These are phyloP conservation scores for Thinopyrum elongatum DNA, from an alignment of 176 grass and related monocot species.

Conservation along the genomic window DNA sequence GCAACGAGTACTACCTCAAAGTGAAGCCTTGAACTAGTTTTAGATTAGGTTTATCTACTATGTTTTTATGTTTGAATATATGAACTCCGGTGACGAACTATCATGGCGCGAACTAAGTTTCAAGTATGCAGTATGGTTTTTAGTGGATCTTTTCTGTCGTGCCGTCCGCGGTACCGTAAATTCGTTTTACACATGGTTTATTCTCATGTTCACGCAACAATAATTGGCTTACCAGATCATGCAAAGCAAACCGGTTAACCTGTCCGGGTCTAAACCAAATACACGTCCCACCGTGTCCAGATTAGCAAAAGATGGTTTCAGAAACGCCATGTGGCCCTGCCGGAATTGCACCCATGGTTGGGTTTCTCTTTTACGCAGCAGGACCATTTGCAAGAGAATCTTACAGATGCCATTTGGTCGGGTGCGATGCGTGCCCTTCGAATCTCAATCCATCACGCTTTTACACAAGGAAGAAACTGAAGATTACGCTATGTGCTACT, in stretches of 20 bases:
- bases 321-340: constrained; percentile 23
- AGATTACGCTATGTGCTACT: no score
- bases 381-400: constrained; percentile 39
- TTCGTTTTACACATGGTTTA: background rate
- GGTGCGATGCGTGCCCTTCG: background rate
- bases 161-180: no score
- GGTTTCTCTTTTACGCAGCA: background rate
- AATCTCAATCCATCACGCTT: background rate
- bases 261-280: background rate
- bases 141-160: no score
- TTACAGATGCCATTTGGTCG: constrained; percentile 27
- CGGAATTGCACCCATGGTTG: background rate
- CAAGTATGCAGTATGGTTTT: no score
- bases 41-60: no score
- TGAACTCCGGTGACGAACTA: no score
- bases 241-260: constrained; percentile 20
- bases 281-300: constrained; percentile 25
- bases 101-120: no score
- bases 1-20: no score
- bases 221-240: constrained; percentile 27
- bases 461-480: background rate
- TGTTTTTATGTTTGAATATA: no score
- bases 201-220: background rate
- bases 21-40: no score
- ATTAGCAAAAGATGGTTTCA: constrained; percentile 41